Conservation (phyloP, 225 moss, liverwort and hornwort species). For the Ulota crispa region DNA sequence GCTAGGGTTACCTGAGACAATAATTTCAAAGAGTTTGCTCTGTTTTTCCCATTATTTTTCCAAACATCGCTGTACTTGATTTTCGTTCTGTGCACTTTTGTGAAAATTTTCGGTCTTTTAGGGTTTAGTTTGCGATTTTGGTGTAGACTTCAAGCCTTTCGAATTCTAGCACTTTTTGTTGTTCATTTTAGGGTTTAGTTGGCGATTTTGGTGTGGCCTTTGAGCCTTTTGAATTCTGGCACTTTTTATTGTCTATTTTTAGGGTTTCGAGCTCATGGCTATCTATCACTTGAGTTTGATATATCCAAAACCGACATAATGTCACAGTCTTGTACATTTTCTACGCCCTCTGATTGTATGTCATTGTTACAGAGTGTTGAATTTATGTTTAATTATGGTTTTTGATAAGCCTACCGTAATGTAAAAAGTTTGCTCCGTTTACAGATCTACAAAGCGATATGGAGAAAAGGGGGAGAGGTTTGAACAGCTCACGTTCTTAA, state of each 20-base stretch:
- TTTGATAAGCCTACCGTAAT: not conserved
- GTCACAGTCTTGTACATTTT: no score
- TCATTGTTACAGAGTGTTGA: not conserved
- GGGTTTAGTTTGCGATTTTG: not conserved
- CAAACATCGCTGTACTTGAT: not conserved
- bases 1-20: no score
- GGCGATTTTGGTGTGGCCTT: not conserved
- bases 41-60: not conserved
- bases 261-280: conserved; percentile 4
- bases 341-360: not conserved
- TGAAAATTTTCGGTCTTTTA: not conserved
- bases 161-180: not conserved
- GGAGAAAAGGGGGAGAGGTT: conserved; percentile 76
- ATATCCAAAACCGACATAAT: not conserved
- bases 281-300: not conserved
- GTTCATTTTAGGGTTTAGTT: conserved; percentile 15
- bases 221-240: not conserved
- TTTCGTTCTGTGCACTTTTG: not conserved
- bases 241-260: not conserved
- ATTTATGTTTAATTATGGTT: not conserved
- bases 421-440: not conserved
- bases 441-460: conserved; percentile 83
- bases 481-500: conserved; percentile 86
- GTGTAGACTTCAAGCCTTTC: not conserved
- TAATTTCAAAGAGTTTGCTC: not conserved